Evolutionary conservation across 2,329 filamentous ascomycete genomes (phyloP).

Genomic region (Ascochyta clinopodiicola): DNA sequence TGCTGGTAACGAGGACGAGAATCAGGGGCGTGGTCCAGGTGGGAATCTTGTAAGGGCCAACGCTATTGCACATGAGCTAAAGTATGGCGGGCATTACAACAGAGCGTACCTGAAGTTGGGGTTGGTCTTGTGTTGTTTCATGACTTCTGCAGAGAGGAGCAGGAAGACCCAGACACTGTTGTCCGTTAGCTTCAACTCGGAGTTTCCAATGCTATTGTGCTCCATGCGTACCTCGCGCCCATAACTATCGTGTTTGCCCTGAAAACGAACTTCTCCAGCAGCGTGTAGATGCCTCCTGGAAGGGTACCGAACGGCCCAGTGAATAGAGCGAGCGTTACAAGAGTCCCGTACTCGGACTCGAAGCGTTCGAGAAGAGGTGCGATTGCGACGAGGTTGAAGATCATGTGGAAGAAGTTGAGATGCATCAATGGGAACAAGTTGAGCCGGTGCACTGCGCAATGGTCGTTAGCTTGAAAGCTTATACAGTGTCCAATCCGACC

Average conservation of each 20-base stretch:
- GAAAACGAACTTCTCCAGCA: conserved; percentile 77
- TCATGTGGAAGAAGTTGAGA: conserved; percentile 76
- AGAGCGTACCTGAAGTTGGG: conserved; percentile 70
- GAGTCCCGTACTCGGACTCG: conserved; percentile 88
- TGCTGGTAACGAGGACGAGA: conserved; percentile 74
- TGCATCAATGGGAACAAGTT: conserved; percentile 94
- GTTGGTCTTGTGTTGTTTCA: conserved; percentile 82
- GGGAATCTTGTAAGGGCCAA: conserved; percentile 74
- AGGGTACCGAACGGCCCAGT: conserved; percentile 72
- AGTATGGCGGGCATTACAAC: conserved; percentile 42
- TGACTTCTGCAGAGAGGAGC: conserved; percentile 81
- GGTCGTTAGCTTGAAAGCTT: conserved; percentile 18
- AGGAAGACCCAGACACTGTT: conserved; percentile 90
- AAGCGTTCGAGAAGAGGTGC: conserved; percentile 92
- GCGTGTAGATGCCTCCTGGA: conserved; percentile 80
- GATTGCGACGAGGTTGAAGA: conserved; percentile 80
- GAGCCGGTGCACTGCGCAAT: conserved; percentile 77
- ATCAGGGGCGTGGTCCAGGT: conserved; percentile 92
- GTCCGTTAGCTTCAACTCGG: not conserved
- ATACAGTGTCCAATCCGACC: not conserved
- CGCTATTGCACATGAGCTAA: conserved; percentile 43
- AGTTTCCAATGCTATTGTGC: not conserved
- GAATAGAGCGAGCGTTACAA: conserved; percentile 86
- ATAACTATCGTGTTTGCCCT: conserved; percentile 75
- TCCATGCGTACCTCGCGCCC: conserved; percentile 74